phyloP scores from a whole-genome alignment of 2,329 filamentous ascomycete species.

The Ceratocystis huliohia region DNA sequence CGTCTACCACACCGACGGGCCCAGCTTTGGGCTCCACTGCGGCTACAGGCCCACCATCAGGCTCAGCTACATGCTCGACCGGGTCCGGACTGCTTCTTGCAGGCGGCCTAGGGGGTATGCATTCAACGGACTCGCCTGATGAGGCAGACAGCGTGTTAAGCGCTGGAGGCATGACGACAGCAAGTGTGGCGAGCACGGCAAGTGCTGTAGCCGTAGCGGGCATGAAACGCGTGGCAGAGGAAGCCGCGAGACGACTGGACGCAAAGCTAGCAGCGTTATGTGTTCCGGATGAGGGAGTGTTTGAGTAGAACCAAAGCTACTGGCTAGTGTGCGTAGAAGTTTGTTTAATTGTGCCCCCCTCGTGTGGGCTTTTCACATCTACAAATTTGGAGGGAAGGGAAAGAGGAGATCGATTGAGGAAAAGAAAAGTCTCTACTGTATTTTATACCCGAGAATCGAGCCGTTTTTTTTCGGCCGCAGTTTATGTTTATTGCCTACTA shows the following conservation, averaged over 20 bases:
- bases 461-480: not conserved
- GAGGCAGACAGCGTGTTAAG: conserved; percentile 38
- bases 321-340: too few relatives aligned
- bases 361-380: too few relatives aligned
- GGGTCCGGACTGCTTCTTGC: conserved; percentile 24
- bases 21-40: conserved; percentile 20
- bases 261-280: conserved; percentile 43
- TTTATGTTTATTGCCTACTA: conserved; percentile 1
- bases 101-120: conserved; percentile 22
- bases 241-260: conserved; percentile 47
- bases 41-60: not conserved
- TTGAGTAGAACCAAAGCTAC: conserved; percentile 21
- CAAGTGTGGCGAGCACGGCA: conserved; percentile 30
- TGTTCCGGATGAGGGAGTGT: conserved; percentile 41
- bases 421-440: not conserved
- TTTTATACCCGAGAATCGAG: conserved; percentile 12
- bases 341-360: too few relatives aligned
- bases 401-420: not conserved
- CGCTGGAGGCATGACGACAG: conserved; percentile 34
- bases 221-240: conserved; percentile 44
- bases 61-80: conserved; percentile 21
- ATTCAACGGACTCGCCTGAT: conserved; percentile 29
- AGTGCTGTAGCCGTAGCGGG: conserved; percentile 37
- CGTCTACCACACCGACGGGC: not conserved
- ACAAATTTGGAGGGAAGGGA: too few relatives aligned